A percentile compares a stretch with the other conserved stretches of the same genome.
Evolutionary conservation across 2,329 filamentous ascomycete genomes (phyloP).

Genomic region (Diplodia corticola): DNA sequence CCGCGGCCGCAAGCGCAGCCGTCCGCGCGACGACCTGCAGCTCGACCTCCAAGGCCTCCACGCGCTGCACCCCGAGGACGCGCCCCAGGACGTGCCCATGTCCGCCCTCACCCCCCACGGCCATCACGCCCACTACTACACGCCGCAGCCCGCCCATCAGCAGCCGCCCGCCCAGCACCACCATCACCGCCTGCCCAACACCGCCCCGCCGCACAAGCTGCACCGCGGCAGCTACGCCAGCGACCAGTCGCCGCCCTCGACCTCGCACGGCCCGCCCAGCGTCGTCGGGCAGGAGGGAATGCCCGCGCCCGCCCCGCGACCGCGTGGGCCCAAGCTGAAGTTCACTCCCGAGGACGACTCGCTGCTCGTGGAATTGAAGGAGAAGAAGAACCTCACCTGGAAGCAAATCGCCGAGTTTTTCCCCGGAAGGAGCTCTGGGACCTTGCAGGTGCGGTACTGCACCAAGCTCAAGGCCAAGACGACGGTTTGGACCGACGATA

Average conservation of each 20-base stretch:
- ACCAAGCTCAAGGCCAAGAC: conserved; percentile 94
- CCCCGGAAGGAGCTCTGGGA: conserved; percentile 84
- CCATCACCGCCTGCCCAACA: conserved; percentile 77
- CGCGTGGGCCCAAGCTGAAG: conserved; percentile 86
- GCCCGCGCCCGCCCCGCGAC: conserved; percentile 77
- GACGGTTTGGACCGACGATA: conserved; percentile 90
- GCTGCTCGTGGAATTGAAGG: conserved; percentile 84
- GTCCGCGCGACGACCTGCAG: conserved; percentile 40
- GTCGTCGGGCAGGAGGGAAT: conserved; percentile 85
- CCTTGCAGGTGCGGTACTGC: conserved; percentile 90
- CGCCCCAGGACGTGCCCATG: conserved; percentile 40
- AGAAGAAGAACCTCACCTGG: conserved; percentile 93
- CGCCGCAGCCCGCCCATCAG: conserved; percentile 29
- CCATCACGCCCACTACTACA: conserved; percentile 30
- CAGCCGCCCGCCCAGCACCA: conserved; percentile 57
- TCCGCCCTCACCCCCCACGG: conserved; percentile 38
- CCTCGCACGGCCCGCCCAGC: conserved; percentile 67
- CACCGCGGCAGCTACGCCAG: conserved; percentile 58
- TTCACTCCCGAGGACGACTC: conserved; percentile 92
- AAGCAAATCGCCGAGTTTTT: conserved; percentile 98
- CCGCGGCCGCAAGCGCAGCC: conserved; percentile 46
- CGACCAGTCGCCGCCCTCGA: conserved; percentile 37
- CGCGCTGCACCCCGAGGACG: conserved; percentile 43
- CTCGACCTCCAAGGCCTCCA: conserved; percentile 42
- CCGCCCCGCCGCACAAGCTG: conserved; percentile 68